These are phyloP conservation scores for Fusarium sp. DNA, from an alignment of 2,329 filamentous ascomycete genomes.

Conservation along the genomic window DNA sequence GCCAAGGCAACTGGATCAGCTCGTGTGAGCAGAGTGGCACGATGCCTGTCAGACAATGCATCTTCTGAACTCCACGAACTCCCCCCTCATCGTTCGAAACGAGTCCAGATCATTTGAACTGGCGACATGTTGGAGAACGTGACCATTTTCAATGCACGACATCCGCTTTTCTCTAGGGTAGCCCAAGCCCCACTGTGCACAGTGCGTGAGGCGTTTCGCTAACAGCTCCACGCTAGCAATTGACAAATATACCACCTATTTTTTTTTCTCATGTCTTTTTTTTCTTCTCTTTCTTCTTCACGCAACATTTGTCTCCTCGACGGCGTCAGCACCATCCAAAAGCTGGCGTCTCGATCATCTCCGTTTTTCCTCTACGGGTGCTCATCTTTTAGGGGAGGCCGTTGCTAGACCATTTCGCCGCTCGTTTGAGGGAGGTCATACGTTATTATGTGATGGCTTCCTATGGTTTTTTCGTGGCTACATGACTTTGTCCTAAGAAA, in stretches of 20 bases:
- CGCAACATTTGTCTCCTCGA: conserved; percentile 46
- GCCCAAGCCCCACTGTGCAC: background rate
- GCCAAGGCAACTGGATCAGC: background rate
- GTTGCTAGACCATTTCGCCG: conserved; percentile 52
- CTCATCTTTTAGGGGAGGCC: conserved; percentile 31
- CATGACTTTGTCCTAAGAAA: conserved; percentile 38
- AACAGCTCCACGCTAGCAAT: conserved; percentile 18
- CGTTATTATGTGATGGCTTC: conserved; percentile 52
- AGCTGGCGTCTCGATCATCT: conserved; percentile 38
- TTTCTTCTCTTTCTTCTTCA: conserved; percentile 32
- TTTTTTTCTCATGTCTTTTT: background rate
- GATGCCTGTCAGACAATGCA: background rate
- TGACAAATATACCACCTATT: conserved; percentile 19
- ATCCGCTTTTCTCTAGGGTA: background rate
- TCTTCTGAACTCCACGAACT: background rate
- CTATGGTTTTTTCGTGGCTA: conserved; percentile 55
- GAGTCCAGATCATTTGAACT: background rate
- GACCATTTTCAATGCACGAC: background rate
- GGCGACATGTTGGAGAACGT: background rate
- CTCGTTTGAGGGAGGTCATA: conserved; percentile 56
- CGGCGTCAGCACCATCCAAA: conserved; percentile 39
- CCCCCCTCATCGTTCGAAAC: background rate
- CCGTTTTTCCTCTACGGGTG: conserved; percentile 37
- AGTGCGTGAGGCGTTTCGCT: conserved; percentile 12
- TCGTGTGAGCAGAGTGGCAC: conserved; percentile 22